phyloP scores from a whole-genome alignment of 2,329 filamentous ascomycete genomes.

The Mariannaea sp. region DNA sequence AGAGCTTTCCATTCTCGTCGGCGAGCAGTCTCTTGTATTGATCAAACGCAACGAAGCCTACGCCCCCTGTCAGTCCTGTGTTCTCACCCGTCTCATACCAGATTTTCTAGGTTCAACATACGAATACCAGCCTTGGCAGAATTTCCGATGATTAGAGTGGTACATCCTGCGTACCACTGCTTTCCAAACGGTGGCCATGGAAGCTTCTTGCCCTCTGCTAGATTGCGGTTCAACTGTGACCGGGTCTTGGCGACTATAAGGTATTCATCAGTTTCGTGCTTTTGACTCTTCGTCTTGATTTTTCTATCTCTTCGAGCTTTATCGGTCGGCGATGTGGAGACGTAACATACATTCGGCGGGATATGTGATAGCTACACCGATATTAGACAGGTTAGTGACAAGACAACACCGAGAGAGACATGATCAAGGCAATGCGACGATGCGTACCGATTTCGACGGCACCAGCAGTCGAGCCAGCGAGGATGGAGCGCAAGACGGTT shows the following conservation, averaged over 20 bases:
- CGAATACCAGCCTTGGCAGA: slow-evolving; percentile 94
- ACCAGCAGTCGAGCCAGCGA: slow-evolving; percentile 91
- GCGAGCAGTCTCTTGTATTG: slow-evolving; percentile 84
- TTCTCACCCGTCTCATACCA: neutral
- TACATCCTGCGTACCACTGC: slow-evolving; percentile 98
- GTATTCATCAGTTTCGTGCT: slow-evolving; percentile 13
- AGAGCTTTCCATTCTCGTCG: slow-evolving; percentile 85
- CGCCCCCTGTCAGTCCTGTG: slow-evolving; percentile 15
- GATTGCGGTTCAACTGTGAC: slow-evolving; percentile 85
- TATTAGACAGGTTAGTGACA: slow-evolving; percentile 18
- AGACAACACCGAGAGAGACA: neutral
- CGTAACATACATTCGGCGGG: slow-evolving; percentile 79
- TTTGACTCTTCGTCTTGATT: no score
- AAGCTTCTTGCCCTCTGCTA: slow-evolving; percentile 82
- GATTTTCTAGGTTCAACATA: slow-evolving; percentile 50
- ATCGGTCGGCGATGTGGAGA: slow-evolving; percentile 6
- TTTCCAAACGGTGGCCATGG: slow-evolving; percentile 92
- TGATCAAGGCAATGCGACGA: neutral
- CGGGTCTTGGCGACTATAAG: slow-evolving; percentile 85
- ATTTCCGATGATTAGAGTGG: slow-evolving; percentile 95
- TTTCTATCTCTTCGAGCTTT: slow-evolving; percentile 11
- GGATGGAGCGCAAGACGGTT: slow-evolving; percentile 83
- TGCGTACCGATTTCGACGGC: slow-evolving; percentile 85
- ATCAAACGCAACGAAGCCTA: slow-evolving; percentile 88
- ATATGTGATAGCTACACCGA: slow-evolving; percentile 74